Evolutionary conservation across 1,139 yeast genomes (phyloP).

Genomic region (Nadsonia starkeyi-henricii): DNA sequence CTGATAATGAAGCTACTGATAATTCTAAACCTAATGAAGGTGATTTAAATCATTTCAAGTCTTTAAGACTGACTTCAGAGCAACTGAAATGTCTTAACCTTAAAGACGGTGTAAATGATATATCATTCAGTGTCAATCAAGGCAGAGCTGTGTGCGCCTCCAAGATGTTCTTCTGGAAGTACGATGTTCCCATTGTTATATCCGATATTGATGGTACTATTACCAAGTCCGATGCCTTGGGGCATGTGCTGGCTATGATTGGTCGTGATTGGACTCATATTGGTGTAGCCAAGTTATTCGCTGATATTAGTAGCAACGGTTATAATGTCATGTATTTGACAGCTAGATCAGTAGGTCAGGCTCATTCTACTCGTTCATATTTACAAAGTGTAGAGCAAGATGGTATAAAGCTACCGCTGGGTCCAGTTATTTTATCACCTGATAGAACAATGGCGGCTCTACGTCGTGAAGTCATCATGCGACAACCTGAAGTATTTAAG

Average conservation of each 20-base stretch:
- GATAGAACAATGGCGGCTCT: constrained; percentile 96
- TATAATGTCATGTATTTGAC: constrained; percentile 89
- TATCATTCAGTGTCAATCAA: constrained; percentile 65
- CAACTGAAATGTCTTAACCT: constrained; percentile 65
- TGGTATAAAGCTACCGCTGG: constrained; percentile 60
- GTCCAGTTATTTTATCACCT: constrained; percentile 93
- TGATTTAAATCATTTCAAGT: constrained; percentile 47
- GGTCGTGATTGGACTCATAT: constrained; percentile 98
- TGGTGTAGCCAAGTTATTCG: constrained; percentile 85
- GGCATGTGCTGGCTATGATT: constrained; percentile 84
- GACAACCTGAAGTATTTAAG: constrained; percentile 94
- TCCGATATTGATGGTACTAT: constrained; percentile 98
- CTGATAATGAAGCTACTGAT: constrained; percentile 8
- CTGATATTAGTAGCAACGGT: constrained; percentile 75
- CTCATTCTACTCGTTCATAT: constrained; percentile 83
- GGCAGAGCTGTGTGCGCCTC: constrained; percentile 70
- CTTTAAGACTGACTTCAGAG: constrained; percentile 81
- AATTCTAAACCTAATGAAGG: constrained; percentile 8
- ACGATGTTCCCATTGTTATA: constrained; percentile 77
- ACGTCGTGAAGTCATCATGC: constrained; percentile 76
- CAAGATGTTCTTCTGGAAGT: constrained; percentile 71
- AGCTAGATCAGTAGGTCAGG: constrained; percentile 91
- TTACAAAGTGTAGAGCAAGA: constrained; percentile 65
- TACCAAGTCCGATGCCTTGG: constrained; percentile 93
- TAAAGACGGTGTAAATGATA: constrained; percentile 64